These are phyloP conservation scores for Elsinoe fawcettii DNA, from an alignment of 2,329 filamentous ascomycete genomes.

Conservation along the genomic window DNA sequence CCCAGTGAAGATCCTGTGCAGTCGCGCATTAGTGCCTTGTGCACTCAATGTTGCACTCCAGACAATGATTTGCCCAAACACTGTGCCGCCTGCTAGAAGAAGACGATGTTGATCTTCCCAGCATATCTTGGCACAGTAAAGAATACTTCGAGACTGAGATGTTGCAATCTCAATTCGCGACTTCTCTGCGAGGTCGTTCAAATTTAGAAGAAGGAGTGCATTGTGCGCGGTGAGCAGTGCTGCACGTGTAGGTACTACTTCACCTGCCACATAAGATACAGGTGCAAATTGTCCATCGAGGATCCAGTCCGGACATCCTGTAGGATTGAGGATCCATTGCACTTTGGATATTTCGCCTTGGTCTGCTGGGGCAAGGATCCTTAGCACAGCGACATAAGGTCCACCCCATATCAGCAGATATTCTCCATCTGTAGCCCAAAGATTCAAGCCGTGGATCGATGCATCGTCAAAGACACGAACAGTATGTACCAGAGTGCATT, in stretches of 20 bases:
- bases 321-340: slow-evolving; percentile 25
- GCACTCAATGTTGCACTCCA: slow-evolving; percentile 58
- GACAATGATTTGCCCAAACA: slow-evolving; percentile 86
- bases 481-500: slow-evolving; percentile 28
- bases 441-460: slow-evolving; percentile 63
- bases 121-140: slow-evolving; percentile 73
- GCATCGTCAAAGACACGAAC: slow-evolving; percentile 56
- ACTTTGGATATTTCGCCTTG: slow-evolving; percentile 16
- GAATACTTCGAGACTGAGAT: slow-evolving; percentile 62
- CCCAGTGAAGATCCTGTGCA: slow-evolving; percentile 52
- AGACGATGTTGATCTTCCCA: slow-evolving; percentile 54
- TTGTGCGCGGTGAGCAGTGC: slow-evolving; percentile 82
- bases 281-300: slow-evolving; percentile 51
- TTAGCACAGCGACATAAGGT: slow-evolving; percentile 37
- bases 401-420: slow-evolving; percentile 63
- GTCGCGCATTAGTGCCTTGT: slow-evolving; percentile 28
- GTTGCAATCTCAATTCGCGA: slow-evolving; percentile 39
- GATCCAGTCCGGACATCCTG: slow-evolving; percentile 58
- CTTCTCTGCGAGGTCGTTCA: slow-evolving; percentile 22
- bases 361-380: not conserved
- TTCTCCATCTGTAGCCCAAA: slow-evolving; percentile 22
- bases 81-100: slow-evolving; percentile 79
- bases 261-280: not conserved
- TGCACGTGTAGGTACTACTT: not conserved
- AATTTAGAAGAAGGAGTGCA: slow-evolving; percentile 48